A percentile compares a stretch with the other conserved stretches of the same genome.
Evolutionary conservation across 371 early-diverging fungal species (phyloP).

Genomic region (Coemansia sp.): DNA sequence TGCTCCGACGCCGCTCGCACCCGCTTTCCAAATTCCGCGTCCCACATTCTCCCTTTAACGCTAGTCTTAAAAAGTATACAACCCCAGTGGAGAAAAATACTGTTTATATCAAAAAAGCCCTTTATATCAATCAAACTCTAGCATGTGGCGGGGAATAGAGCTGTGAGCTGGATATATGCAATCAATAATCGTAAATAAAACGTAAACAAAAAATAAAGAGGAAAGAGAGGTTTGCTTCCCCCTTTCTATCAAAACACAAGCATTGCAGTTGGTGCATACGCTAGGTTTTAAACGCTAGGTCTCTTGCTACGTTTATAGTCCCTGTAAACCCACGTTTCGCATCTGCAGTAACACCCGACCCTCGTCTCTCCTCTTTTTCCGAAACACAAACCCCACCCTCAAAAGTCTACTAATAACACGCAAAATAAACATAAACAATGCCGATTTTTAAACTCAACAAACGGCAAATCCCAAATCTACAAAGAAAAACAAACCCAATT

Average conservation of each 20-base stretch:
- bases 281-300: not conserved
- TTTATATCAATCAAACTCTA: not conserved
- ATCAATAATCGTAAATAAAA: not conserved
- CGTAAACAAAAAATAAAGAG: not conserved
- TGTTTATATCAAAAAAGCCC: not conserved
- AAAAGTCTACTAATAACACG: no score
- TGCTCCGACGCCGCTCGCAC: slow-evolving; percentile 23
- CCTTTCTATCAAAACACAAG: not conserved
- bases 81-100: not conserved
- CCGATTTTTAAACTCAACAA: not conserved
- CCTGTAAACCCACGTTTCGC: slow-evolving; percentile 1
- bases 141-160: not conserved
- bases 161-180: not conserved
- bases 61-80: not conserved
- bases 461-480: not conserved
- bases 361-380: not conserved
- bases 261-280: not conserved
- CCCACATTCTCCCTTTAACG: slow-evolving; percentile 10
- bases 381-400: not conserved
- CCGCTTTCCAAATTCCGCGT: slow-evolving; percentile 19
- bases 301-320: not conserved
- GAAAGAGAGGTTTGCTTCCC: not conserved
- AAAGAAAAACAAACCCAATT: not conserved
- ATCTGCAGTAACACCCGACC: not conserved
- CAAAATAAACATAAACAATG: not conserved